Conservation (phyloP, 148 eudicot genomes). For the Arctostaphylos glauca region DNA sequence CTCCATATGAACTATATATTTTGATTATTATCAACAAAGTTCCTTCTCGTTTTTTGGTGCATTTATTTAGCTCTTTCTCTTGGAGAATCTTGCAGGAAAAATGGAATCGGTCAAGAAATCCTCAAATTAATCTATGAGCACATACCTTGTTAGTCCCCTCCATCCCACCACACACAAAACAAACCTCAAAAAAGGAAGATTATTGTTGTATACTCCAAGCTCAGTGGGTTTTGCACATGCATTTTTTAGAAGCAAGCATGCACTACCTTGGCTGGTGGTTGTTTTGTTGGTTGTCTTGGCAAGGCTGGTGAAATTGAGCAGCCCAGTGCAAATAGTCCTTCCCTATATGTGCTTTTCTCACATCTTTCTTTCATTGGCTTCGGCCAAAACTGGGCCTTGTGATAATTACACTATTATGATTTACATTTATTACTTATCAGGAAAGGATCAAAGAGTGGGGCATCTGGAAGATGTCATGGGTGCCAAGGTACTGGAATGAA, state of each 20-base stretch:
- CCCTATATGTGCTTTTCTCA: not conserved
- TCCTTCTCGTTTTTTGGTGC: too few relatives aligned
- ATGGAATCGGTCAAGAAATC: not conserved
- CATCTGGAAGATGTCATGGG: conserved; percentile 50
- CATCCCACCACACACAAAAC: not conserved
- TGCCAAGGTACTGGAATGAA: conserved; percentile 73
- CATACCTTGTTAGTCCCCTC: not conserved
- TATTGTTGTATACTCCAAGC: not conserved
- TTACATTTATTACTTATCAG: conserved; percentile 29
- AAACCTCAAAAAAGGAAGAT: not conserved
- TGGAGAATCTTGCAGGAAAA: too few relatives aligned
- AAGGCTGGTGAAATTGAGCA: conserved; percentile 3
- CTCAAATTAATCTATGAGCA: not conserved
- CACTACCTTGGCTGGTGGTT: not conserved
- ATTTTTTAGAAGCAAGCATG: not conserved
- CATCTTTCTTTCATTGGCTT: not conserved
- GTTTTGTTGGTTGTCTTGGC: not conserved
- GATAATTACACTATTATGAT: not conserved
- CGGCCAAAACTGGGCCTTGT: not conserved
- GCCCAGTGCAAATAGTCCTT: not conserved
- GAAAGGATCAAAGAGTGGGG: conserved; percentile 70
- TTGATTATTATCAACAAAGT: too few relatives aligned
- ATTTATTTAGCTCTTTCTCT: too few relatives aligned
- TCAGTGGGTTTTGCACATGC: not conserved
- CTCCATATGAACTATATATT: too few relatives aligned